Evolutionary conservation across 176 grass and related monocot species (phyloP), one percentile per base, ranked within the genome.

Genomic region (Cenchrus purpureus): DNA sequence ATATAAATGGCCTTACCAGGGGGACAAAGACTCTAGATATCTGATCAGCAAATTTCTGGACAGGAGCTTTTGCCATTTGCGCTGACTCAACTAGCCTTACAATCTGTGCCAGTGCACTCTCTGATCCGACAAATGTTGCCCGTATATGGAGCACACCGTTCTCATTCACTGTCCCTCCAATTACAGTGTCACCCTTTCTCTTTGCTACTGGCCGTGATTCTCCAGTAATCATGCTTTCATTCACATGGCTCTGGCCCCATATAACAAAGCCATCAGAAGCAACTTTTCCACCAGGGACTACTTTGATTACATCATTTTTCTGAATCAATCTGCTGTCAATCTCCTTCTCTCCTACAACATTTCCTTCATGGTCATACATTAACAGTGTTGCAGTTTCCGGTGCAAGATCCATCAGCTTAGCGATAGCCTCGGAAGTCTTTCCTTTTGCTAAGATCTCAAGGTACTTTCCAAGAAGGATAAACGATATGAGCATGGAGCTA

Each of bases 301-400:
- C 93, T 94, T 94, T 98, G 53, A 98, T 94, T 76, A 98, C 89
- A 70, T 98, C 96, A 75, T 98, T 98, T 89, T 98, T 98, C 78
- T 98, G 96, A 87, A 95, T 98, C 71, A 98, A 22, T 65, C 91
- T 86, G 71, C 91, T 90, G 77, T 98, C 96, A 44, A 98, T 94
- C 81, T 98, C 93, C 53, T 83, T 90, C 86, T 98, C 96, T 13
- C 78, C 82, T 53, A 79, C 81, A 22, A 98, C 55, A 81, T 89
- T 94, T 22, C 91, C 93, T 86, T 94, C 81, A 0, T 62, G 56
- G 62, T 94, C 91, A 63, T 90, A 87, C 56, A 44, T 86, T 62
- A 98, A 79, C 66, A 95, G 78, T 63, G 40, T 89, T 86, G 96
- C 91, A 81, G 93, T 87, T 77, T 92, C 89, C 0, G 96, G 96